Base-by-base conservation (phyloP, 2,329 filamentous ascomycete species). In the Curvularia sp. region DNA sequence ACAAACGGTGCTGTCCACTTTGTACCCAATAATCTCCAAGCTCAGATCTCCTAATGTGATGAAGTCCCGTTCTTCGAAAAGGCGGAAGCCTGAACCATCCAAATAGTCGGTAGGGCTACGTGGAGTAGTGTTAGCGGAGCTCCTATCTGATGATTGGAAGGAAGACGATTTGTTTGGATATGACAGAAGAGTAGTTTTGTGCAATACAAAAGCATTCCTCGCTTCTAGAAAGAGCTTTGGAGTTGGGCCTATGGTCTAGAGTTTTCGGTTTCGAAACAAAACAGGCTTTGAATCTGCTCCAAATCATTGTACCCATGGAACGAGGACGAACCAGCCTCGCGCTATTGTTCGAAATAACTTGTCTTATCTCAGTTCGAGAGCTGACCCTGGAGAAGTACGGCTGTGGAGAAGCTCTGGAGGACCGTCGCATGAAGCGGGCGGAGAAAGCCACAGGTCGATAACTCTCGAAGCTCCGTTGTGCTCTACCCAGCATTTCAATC, bases 1-100 rank as follows among this genome's bases (percentile, higher is more conserved):
- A 42, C 1, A 53, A 47, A 23, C 51, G 57, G 41, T 60, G 59
- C 5, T 46, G 36, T 1, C 59, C 60, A 3, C 53, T 12, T 21
- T 67, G 38, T 12, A 34, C 49, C 63, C 62, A 66, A 30, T 64
- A 67, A 10, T 59, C 50, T 2, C 53, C 63, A 1, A 63, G 48
- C 4, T 63, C 52, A 13, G 27, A 38, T 52, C 64, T 57, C 12
- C 21, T 47, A 13, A 65, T 30, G 1, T 38, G 28, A 8, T 61
- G 59, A 2, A 55, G 51, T n/a, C 62, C 66, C 19, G 8, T 23
- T 9, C 62, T 59, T 41, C 3, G 49, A 28, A 5, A 30, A 23
- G 8, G 18, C 49, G 51, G 9, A 53, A 59, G 19, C 47, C 3
- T 10, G 27, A 48, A 67, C 66, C 61, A 68, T 2, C 56, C 64